phyloP scores from a whole-genome alignment of 768 basidiomycete genomes.

The Naganishia vishniacii region DNA sequence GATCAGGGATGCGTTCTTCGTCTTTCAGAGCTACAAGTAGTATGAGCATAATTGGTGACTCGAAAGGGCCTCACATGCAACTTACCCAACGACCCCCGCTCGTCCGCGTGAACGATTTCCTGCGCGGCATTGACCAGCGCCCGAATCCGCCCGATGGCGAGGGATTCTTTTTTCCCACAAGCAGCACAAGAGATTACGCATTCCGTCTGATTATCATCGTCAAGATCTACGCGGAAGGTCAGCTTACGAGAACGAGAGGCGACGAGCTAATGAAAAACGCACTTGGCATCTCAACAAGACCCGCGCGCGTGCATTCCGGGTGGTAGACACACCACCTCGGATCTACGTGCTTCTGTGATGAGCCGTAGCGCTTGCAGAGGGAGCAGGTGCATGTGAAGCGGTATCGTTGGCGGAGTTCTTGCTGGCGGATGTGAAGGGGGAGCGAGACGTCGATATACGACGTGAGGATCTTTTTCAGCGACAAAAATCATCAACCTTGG shows the following conservation, averaged over 20 bases:
- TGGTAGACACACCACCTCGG: slow-evolving; percentile 60
- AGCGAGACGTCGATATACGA: slow-evolving; percentile 78
- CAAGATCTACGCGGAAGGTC: background rate
- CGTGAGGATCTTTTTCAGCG: slow-evolving; percentile 74
- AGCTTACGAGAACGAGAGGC: background rate
- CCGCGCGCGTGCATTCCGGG: slow-evolving; percentile 21
- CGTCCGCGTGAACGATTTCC: background rate
- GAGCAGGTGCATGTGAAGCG: slow-evolving; percentile 68
- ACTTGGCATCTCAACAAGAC: slow-evolving; percentile 31
- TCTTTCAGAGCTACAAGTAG: background rate
- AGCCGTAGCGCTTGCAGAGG: slow-evolving; percentile 52
- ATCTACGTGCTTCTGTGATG: slow-evolving; percentile 52
- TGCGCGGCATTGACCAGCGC: background rate
- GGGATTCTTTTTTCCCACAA: background rate
- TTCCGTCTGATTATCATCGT: background rate
- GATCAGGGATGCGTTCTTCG: background rate
- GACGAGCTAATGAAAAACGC: background rate
- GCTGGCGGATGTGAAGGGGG: slow-evolving; percentile 57
- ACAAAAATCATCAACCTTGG: background rate
- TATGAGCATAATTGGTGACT: too few species aligned
- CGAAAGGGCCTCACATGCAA: background rate
- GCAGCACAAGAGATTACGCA: background rate
- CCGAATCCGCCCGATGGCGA: background rate
- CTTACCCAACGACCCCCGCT: background rate
- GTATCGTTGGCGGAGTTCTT: slow-evolving; percentile 65